Evolutionary conservation across 805 yeast genomes (phyloP), one percentile per base, ranked within the genome.

Genomic region (Metschnikowia colocasiae): DNA sequence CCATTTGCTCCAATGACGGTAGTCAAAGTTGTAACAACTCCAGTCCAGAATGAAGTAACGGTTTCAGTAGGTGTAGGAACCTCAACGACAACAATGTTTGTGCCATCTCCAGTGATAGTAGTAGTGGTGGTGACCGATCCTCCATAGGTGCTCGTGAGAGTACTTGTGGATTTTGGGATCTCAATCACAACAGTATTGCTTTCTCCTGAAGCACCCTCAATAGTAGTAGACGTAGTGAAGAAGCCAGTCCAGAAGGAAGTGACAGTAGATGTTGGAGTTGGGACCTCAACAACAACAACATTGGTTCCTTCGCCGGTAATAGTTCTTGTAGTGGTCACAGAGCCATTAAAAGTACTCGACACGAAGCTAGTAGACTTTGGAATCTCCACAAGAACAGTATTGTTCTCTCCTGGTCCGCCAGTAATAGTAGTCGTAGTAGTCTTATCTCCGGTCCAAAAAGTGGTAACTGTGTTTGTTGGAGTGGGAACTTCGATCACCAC

Each of bases 111-210:
- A 15, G 31, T 19, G 8, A 16, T 22, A 3, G 45, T 41, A 6
- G 38, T 37, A 19, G 43, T 30, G 10, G 35, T 35, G n/a, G n/a
- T n/a, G n/a, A n/a, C n/a, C n/a, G n/a, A n/a, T n/a, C n/a, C n/a
- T n/a, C n/a, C n/a, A n/a, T n/a, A 51, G 10, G 59, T 49, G 13
- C 46, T 39, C 12, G 59, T 54, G 4, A 27, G 29, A 2, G 54
- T 53, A 2, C 41, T 31, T 6, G 34, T 18, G 23, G 38, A 22
- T 9, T 23, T 33, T 10, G 51, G 51, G 8, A 48, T 33, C n/a
- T 44, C 48, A 19, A 57, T 50, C 6, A 47, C 49, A 7, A 58
- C 60, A 3, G 62, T 58, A 5, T 49, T 59, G 26, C 9, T 23
- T 23, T 23, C 26, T 7, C 26, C 26, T 7, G 26, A 9, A 9